phyloP scores from a whole-genome alignment of 2,329 filamentous ascomycete species.

The Venturiaceae sp. region DNA sequence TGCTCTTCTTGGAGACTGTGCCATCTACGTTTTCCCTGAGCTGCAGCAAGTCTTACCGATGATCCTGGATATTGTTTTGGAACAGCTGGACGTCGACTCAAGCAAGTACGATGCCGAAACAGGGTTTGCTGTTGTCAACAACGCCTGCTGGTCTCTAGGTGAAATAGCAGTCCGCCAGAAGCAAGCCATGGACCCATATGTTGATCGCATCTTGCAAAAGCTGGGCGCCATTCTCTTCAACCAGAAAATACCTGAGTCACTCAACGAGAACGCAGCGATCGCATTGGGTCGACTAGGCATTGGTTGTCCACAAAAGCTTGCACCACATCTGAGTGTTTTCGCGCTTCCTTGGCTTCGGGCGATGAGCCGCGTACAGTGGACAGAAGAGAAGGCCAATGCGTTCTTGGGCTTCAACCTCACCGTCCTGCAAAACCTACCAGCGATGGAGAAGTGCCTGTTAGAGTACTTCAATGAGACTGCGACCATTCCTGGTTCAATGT shows the following conservation, averaged over 20 bases:
- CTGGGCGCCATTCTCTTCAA: conserved; percentile 78
- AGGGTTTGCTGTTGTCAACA: conserved; percentile 90
- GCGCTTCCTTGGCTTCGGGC: conserved; percentile 71
- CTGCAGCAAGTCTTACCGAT: conserved; percentile 63
- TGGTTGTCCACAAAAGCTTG: conserved; percentile 64
- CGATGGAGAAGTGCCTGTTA: conserved; percentile 77
- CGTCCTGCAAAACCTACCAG: conserved; percentile 77
- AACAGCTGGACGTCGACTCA: conserved; percentile 65
- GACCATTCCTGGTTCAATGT: conserved; percentile 20
- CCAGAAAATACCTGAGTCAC: conserved; percentile 72
- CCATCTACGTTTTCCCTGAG: conserved; percentile 81
- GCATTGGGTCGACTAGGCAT: conserved; percentile 82
- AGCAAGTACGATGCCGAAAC: conserved; percentile 70
- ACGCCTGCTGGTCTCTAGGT: conserved; percentile 93
- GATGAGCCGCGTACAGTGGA: conserved; percentile 77
- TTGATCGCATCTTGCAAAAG: conserved; percentile 65
- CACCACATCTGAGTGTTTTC: conserved; percentile 69
- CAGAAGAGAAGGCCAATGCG: conserved; percentile 89
- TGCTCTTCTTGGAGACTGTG: conserved; percentile 86
- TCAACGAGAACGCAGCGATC: conserved; percentile 90
- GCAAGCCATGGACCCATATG: conserved; percentile 62
- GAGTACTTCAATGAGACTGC: conserved; percentile 81
- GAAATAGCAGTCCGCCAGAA: conserved; percentile 80
- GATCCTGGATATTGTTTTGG: conserved; percentile 72
- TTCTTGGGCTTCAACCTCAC: conserved; percentile 84